Percentiles rank a stretch among this genome's conserved stretches.
phyloP scores from a whole-genome alignment of 495 filamentous ascomycete genomes.

The Aspergillus saccharolyticus region DNA sequence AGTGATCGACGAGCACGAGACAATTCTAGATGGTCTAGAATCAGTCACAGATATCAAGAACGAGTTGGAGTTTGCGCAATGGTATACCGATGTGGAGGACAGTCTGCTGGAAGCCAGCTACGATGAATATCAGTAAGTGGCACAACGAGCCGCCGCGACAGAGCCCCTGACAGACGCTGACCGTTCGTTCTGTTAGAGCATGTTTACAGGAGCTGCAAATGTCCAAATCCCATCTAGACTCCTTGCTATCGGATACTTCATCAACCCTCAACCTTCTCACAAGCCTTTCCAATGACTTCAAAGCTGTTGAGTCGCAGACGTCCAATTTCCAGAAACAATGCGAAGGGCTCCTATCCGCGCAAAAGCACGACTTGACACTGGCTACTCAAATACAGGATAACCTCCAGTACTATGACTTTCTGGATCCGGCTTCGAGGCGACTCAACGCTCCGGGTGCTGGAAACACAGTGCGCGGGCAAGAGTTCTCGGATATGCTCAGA shows the following conservation, averaged over 20 bases:
- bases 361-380: slow-evolving; percentile 67
- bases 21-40: slow-evolving; percentile 21
- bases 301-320: slow-evolving; percentile 81
- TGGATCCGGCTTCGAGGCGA: slow-evolving; percentile 82
- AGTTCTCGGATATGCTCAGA: slow-evolving; percentile 77
- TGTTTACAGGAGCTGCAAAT: slow-evolving; percentile 75
- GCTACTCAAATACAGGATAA: slow-evolving; percentile 80
- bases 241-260: slow-evolving; percentile 70
- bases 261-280: slow-evolving; percentile 68
- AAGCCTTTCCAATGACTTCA: slow-evolving; percentile 75
- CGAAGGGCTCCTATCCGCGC: slow-evolving; percentile 74
- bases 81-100: slow-evolving; percentile 58
- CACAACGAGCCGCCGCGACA: not conserved
- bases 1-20: slow-evolving; percentile 22
- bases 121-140: slow-evolving; percentile 73
- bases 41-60: slow-evolving; percentile 30
- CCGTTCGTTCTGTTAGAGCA: slow-evolving; percentile 40
- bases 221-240: slow-evolving; percentile 72
- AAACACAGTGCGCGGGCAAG: slow-evolving; percentile 71
- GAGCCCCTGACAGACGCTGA: slow-evolving; percentile 9
- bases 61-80: slow-evolving; percentile 57
- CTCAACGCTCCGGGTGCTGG: slow-evolving; percentile 89
- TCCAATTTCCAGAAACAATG: slow-evolving; percentile 87
- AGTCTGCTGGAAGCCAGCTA: slow-evolving; percentile 74
- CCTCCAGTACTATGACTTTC: slow-evolving; percentile 83